Evolutionary conservation across 495 filamentous ascomycete genomes (phyloP).

Genomic region (Terfezia claveryi): DNA sequence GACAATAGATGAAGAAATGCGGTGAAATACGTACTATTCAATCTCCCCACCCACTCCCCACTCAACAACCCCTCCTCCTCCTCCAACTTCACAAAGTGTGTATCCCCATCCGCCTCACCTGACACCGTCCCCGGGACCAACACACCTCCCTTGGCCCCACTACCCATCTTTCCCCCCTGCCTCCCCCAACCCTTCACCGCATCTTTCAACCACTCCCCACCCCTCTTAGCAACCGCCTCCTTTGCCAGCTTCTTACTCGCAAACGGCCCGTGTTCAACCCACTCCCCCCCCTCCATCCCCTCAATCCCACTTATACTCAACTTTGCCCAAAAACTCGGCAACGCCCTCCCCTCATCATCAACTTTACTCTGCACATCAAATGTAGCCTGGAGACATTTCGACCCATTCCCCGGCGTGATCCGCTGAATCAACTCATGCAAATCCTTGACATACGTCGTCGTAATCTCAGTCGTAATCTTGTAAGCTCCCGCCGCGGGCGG

Average conservation of each 20-base stretch:
- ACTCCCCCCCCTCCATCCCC: constrained; percentile 6
- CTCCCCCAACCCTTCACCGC: constrained; percentile 4
- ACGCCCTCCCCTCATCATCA: too few relatives aligned
- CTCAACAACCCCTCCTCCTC: background rate
- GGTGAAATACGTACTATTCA: too few relatives aligned
- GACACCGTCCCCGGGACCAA: background rate
- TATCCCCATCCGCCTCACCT: background rate
- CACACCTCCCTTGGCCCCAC: constrained; percentile 14
- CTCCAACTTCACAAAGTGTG: background rate
- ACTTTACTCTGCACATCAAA: too few relatives aligned
- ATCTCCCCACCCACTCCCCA: too few relatives aligned
- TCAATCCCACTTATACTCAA: constrained; percentile 7
- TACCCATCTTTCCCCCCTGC: constrained; percentile 5
- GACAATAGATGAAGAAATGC: too few relatives aligned
- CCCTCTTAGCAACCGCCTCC: constrained; percentile 8
- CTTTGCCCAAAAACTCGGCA: constrained; percentile 8
- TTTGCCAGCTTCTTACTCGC: constrained; percentile 15
- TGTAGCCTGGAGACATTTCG: too few relatives aligned
- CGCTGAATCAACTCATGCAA: constrained; percentile 4
- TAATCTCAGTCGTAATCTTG: constrained; percentile 14
- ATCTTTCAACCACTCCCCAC: constrained; percentile 8
- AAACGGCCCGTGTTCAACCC: constrained; percentile 4
- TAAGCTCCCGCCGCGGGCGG: background rate
- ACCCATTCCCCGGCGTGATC: too few relatives aligned
- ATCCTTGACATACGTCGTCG: constrained; percentile 16